phyloP scores from a whole-genome alignment of 495 filamentous ascomycete species.

The Apodospora peruviana region DNA sequence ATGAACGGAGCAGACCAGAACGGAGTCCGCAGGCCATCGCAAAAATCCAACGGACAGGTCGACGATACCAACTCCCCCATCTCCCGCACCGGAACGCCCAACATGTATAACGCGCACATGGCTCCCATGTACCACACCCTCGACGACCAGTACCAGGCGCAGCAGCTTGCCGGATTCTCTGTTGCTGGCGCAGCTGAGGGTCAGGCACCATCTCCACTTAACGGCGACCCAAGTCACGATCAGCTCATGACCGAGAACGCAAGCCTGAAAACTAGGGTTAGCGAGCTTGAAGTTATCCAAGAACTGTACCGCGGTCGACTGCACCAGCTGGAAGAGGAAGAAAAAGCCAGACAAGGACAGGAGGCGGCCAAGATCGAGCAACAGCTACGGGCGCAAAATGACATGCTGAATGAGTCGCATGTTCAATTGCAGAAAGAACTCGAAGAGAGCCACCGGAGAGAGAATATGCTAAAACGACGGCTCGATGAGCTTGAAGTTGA shows the following conservation, averaged over 20 bases:
- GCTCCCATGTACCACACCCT: constrained; percentile 65
- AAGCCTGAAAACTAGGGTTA: constrained; percentile 81
- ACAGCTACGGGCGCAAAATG: constrained; percentile 35
- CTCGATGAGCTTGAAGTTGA: constrained; percentile 72
- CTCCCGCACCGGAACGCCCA: constrained; percentile 80
- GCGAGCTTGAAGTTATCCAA: constrained; percentile 93
- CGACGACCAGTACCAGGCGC: constrained; percentile 55
- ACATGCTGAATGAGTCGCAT: constrained; percentile 36
- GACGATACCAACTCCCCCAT: constrained; percentile 81
- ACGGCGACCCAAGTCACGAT: constrained; percentile 75
- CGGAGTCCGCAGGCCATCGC: constrained; percentile 57
- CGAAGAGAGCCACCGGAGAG: constrained; percentile 68
- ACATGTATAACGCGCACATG: constrained; percentile 55
- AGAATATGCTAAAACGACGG: constrained; percentile 75
- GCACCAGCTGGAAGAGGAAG: constrained; percentile 75
- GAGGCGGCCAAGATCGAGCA: constrained; percentile 46
- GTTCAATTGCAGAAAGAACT: constrained; percentile 53
- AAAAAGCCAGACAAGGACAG: constrained; percentile 51
- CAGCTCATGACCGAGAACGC: constrained; percentile 71
- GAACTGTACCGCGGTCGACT: constrained; percentile 88
- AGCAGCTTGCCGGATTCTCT: constrained; percentile 33
- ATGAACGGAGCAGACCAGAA: constrained; percentile 53
- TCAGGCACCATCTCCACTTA: constrained; percentile 60
- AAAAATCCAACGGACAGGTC: constrained; percentile 66
- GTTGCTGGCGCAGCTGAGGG: constrained; percentile 63